phyloP scores from a whole-genome alignment of 257 asterid genomes.

The Solanum habrochaites region DNA sequence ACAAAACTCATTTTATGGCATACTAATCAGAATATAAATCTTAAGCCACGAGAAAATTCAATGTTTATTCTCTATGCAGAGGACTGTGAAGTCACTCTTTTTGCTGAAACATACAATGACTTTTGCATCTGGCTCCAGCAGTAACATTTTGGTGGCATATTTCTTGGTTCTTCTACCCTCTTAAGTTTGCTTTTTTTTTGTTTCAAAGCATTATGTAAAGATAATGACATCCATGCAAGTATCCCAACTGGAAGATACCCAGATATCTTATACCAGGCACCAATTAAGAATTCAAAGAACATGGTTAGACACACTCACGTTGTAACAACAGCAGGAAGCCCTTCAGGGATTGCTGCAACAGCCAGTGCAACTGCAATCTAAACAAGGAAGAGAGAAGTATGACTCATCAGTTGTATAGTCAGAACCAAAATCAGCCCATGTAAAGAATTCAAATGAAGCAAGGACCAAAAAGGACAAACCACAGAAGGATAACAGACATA shows the following conservation, averaged over 20 bases:
- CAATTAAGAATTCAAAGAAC: conserved; percentile 1
- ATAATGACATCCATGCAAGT: not conserved
- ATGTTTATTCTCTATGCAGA: not conserved
- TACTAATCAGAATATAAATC: not conserved
- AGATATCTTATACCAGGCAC: not conserved
- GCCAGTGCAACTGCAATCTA: conserved; percentile 99
- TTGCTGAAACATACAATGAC: not conserved
- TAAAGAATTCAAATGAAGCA: not conserved
- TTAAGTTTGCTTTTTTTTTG: not conserved
- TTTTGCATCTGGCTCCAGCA: not conserved
- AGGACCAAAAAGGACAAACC: not conserved
- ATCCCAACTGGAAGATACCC: not conserved
- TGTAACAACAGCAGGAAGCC: conserved; percentile 99
- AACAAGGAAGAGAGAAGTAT: conserved; percentile 11
- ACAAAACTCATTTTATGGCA: not conserved
- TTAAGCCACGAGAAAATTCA: not conserved
- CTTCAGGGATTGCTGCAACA: conserved; percentile 99
- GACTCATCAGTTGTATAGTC: not conserved
- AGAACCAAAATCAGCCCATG: not conserved
- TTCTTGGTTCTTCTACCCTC: not conserved
- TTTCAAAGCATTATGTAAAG: not conserved
- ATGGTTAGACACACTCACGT: conserved; percentile 49
- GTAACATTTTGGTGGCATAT: not conserved
- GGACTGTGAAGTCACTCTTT: not conserved
- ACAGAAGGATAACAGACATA: not conserved